phyloP scores from a whole-genome alignment of 2,329 filamentous ascomycete species.

The Fusarium chlamydosporum region DNA sequence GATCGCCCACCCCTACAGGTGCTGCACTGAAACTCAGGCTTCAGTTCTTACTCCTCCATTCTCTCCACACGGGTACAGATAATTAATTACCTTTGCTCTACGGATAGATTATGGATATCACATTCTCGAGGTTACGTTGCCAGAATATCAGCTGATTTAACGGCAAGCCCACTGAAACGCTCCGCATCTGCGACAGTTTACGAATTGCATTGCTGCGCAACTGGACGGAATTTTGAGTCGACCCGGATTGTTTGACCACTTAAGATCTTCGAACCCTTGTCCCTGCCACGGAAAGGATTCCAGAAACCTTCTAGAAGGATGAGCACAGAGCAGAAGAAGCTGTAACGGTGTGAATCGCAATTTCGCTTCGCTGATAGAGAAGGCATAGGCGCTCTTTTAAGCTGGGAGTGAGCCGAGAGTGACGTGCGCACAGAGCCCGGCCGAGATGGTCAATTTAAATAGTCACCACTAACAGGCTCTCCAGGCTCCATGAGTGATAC shows the following conservation, averaged over 20 bases:
- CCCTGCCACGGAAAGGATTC: conserved; percentile 44
- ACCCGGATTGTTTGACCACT: conserved; percentile 44
- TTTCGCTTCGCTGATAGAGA: conserved; percentile 41
- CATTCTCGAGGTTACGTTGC: conserved; percentile 16
- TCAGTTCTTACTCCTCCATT: conserved; percentile 19
- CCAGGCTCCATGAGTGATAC: conserved; percentile 24
- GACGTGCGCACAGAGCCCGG: conserved; percentile 34
- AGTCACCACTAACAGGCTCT: conserved; percentile 23
- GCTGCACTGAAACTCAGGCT: conserved; percentile 24
- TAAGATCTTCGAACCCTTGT: conserved; percentile 25
- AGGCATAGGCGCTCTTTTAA: conserved; percentile 34
- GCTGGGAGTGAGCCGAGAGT: conserved; percentile 28
- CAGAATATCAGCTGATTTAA: conserved; percentile 34
- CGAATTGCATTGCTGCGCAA: conserved; percentile 36
- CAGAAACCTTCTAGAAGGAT: conserved; percentile 52
- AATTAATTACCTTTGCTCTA: conserved; percentile 17
- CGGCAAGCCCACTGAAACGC: conserved; percentile 19
- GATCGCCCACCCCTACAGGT: conserved; percentile 2
- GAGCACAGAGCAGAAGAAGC: conserved; percentile 30
- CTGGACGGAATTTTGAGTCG: conserved; percentile 50
- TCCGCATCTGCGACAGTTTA: conserved; percentile 24
- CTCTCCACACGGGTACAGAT: conserved; percentile 4
- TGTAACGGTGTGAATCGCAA: conserved; percentile 42
- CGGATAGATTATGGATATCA: conserved; percentile 21
- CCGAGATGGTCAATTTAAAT: conserved; percentile 25